Evolutionary conservation across 495 filamentous ascomycete species (phyloP).

Genomic region (Xylaria grammica): DNA sequence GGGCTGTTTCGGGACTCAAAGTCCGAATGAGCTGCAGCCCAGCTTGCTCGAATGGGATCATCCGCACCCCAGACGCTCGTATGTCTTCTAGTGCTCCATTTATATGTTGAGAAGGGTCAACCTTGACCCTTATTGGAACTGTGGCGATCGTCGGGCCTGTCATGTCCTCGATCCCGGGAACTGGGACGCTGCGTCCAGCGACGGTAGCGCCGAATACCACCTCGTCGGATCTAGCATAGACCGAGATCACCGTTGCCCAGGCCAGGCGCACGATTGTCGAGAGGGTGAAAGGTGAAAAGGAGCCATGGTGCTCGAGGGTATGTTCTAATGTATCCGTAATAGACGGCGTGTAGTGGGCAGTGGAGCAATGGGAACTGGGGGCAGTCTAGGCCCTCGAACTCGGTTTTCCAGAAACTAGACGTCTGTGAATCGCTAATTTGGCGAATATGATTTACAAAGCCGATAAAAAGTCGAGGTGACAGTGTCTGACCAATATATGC

Average conservation of each 20-base stretch:
- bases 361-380: too few relatives aligned
- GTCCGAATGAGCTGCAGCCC: conserved; percentile 65
- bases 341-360: too few relatives aligned
- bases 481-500: too few relatives aligned
- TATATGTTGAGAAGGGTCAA: conserved; percentile 37
- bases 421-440: too few relatives aligned
- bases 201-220: conserved; percentile 48
- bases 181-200: conserved; percentile 46
- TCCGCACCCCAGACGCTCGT: conserved; percentile 52
- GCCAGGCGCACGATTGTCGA: conserved; percentile 37
- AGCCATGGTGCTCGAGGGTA: too few relatives aligned
- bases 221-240: conserved; percentile 42
- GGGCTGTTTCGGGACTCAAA: conserved; percentile 55
- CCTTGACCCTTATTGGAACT: conserved; percentile 45
- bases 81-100: conserved; percentile 45
- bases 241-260: conserved; percentile 43
- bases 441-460: too few relatives aligned
- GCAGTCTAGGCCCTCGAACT: too few relatives aligned
- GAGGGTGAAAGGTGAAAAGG: too few relatives aligned
- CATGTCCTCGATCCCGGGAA: conserved; percentile 48
- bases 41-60: conserved; percentile 61
- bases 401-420: too few relatives aligned
- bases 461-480: too few relatives aligned
- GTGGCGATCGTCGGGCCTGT: conserved; percentile 61
- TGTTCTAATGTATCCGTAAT: too few relatives aligned